Evolutionary conservation across 1,139 yeast species (phyloP), one percentile per base, ranked within the genome.

Genomic region (Diutina neorugosa): DNA sequence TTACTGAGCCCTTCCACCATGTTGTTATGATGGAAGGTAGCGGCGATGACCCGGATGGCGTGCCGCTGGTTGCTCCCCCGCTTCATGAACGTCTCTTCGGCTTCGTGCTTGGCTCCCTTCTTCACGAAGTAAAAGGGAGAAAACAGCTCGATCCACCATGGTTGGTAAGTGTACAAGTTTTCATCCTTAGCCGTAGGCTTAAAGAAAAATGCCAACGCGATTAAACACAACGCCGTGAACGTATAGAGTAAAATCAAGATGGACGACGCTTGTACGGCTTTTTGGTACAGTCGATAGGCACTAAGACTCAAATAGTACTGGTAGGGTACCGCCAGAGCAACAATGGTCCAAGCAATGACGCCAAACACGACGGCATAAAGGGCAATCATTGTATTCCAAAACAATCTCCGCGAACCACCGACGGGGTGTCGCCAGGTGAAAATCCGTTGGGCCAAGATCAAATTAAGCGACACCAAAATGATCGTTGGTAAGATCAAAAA

Each of bases 391-490:
- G 37, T 11, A n/a, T n/a, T 20, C 51, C 51, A 49, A n/a, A 49
- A 49, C 14, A 49, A 18, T 4, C 23, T 20, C 16, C 44, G 44
- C 41, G 51, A 49, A 12, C 51, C 51, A n/a, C 51, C 51, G 14
- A 49, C 51, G 4, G 51, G 51, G 51, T 49, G 51, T 11, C 51
- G 43, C 51, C 51, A 49, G n/a, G 51, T 49, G 34, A 49, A 49
- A 20, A 49, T 20, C 19, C 51, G 27, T 16, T 49, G 51, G 27
- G 51, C 51, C 44, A 49, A 37, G n/a, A 49, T 37, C 51, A 49
- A 49, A 18, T 49, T 49, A 18, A 49, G 20, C 51, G 51, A 49
- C 16, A 21, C 16, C 18, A 49, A n/a, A 2, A 49, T 18, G n/a
- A 49, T 49, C 27, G 51, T 11, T 9, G 51, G 51, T 12, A 49